Conservation (phyloP, 176 grass and related monocot species). For the Tillandsia leiboldiana region DNA sequence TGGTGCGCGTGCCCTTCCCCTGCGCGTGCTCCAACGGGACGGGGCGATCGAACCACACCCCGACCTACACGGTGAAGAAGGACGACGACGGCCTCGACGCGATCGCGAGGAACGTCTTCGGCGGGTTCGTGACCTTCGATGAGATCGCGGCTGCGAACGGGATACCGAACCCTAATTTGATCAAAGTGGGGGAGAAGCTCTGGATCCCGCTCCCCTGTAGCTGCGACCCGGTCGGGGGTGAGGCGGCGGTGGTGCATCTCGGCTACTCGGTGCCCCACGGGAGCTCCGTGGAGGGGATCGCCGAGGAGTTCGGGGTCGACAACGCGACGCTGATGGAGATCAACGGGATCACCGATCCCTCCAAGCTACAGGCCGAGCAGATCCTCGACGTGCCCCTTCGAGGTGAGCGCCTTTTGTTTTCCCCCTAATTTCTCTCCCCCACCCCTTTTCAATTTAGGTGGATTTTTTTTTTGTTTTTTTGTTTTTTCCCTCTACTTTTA, state of each 20-base stretch:
- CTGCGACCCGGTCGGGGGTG: slow-evolving; percentile 52
- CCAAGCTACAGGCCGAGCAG: slow-evolving; percentile 59
- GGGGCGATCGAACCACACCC: slow-evolving; percentile 50
- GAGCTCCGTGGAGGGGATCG: slow-evolving; percentile 38
- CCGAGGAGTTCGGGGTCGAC: slow-evolving; percentile 46
- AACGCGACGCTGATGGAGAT: slow-evolving; percentile 33
- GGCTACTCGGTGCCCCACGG: slow-evolving; percentile 48
- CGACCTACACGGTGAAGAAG: slow-evolving; percentile 48
- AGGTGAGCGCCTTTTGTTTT: slow-evolving; percentile 23
- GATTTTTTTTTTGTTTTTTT: neutral
- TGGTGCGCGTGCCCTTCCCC: slow-evolving; percentile 59
- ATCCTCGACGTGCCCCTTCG: slow-evolving; percentile 82
- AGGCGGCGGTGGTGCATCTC: slow-evolving; percentile 50
- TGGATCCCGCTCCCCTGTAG: slow-evolving; percentile 90
- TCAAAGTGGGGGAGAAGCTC: slow-evolving; percentile 55
- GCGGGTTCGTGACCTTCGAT: slow-evolving; percentile 55
- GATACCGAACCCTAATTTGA: slow-evolving; percentile 45
- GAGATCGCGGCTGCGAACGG: slow-evolving; percentile 84
- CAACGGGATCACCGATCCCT: slow-evolving; percentile 64
- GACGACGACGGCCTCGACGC: slow-evolving; percentile 61
- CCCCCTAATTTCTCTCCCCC: neutral
- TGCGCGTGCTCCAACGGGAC: slow-evolving; percentile 74
- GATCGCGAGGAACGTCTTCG: slow-evolving; percentile 39
- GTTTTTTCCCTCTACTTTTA: neutral
- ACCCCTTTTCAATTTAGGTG: neutral